Evolutionary conservation across 2,329 filamentous ascomycete genomes (phyloP).

Genomic region (Beauveria sp.): DNA sequence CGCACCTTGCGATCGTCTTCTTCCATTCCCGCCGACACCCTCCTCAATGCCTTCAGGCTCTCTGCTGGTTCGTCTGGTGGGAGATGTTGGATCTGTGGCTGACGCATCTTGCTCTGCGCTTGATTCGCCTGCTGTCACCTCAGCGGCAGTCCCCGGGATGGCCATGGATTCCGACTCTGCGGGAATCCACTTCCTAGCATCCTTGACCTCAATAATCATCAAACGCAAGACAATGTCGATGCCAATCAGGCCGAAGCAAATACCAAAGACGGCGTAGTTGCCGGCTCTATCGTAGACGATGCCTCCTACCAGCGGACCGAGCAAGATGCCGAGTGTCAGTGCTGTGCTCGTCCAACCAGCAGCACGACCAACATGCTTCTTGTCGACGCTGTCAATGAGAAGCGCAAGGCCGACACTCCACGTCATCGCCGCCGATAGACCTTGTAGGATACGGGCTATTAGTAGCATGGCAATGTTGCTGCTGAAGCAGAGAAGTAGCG

Average conservation of each 20-base stretch:
- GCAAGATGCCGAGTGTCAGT: constrained; percentile 25
- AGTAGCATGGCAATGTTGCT: constrained; percentile 25
- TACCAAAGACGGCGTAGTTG: constrained; percentile 28
- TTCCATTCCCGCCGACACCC: not conserved
- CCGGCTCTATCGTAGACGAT: constrained; percentile 26
- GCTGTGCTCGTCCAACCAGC: constrained; percentile 28
- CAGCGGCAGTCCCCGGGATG: constrained; percentile 1
- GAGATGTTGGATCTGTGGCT: not conserved
- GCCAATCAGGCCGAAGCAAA: constrained; percentile 28
- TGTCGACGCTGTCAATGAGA: constrained; percentile 27
- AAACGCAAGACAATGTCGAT: constrained; percentile 26
- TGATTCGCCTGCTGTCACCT: not conserved
- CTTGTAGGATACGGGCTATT: constrained; percentile 25
- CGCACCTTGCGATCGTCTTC: not conserved
- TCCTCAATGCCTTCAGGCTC: not conserved
- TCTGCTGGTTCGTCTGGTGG: not conserved
- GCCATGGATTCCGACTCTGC: not conserved
- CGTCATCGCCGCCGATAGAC: constrained; percentile 25
- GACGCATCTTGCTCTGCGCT: not conserved
- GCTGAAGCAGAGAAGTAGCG: constrained; percentile 25
- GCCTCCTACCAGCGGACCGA: constrained; percentile 26
- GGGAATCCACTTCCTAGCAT: constrained; percentile 22
- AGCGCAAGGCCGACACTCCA: constrained; percentile 31
- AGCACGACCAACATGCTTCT: constrained; percentile 23
- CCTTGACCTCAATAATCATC: constrained; percentile 25